Base-by-base conservation (phyloP, 2,329 filamentous ascomycete species). In the Golovinomyces cichoracearum region DNA sequence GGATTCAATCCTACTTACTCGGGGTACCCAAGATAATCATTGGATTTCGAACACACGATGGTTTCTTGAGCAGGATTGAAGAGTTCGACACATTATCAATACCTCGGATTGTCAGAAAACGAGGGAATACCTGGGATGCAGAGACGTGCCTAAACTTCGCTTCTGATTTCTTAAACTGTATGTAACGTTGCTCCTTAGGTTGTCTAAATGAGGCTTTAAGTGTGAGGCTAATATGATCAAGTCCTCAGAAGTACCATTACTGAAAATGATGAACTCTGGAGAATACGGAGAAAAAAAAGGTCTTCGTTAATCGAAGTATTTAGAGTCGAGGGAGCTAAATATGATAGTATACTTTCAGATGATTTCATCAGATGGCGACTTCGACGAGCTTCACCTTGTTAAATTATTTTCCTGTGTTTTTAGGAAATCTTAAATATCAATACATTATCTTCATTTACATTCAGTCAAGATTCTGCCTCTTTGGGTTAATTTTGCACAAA, bases 131-230 rank as follows among this genome's bases (percentile, higher is more conserved):
- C 44, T 98, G 90, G 90, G 83, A 95, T 64, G 88, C 83, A 17
- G 88, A 94, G 59, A 73, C 81, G 55, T 94, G 86, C 60, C 90
- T 95, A 59, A 93, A 93, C 56, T 94, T 94, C 64, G 76, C 84
- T 1, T 76, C 74, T 1, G 69, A 65, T 0, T 83, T 95, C 56
- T 63, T 95, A 15, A 76, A 78, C 6, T 92, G 83, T 84, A 62
- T 63, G 77, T 63, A 4, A 17, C 22, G n/a, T 19, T 22, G 12
- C n/a, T 10, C 12, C n/a, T 35, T n/a, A 35, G 31, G 12, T 35
- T 35, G 31, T 35, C 31, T n/a, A 12, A n/a, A 35, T n/a, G 31
- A 35, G n/a, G 31, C 31, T 35, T n/a, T n/a, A n/a, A n/a, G n/a
- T n/a, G n/a, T n/a, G n/a, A n/a, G n/a, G n/a, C n/a, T n/a, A n/a